A percentile compares a stretch with the other conserved stretches of the same genome.
Conservation (phyloP, 805 yeast genomes). For the Wickerhamomyces xylosicus region DNA sequence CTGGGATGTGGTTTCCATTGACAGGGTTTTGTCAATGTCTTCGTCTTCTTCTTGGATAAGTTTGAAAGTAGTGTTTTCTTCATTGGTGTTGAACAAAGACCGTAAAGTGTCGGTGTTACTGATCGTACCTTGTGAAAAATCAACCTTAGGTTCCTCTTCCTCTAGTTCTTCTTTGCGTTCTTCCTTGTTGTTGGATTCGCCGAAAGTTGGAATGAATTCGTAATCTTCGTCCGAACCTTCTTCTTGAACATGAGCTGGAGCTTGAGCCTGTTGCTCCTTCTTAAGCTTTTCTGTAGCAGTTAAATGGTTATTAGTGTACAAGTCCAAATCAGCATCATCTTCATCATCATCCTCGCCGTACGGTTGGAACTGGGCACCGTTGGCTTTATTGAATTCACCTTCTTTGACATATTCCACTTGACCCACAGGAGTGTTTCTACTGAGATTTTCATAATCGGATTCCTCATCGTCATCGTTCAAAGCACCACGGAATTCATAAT, state of each 20-base stretch:
- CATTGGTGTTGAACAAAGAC: constrained; percentile 41
- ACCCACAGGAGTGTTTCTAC: constrained; percentile 1
- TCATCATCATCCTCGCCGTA: constrained; percentile 14
- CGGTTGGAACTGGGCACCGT: constrained; percentile 6
- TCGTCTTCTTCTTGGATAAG: constrained; percentile 33
- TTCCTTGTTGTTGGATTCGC: constrained; percentile 10
- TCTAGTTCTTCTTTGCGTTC: not conserved
- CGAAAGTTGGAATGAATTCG: constrained; percentile 43
- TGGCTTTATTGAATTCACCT: constrained; percentile 16
- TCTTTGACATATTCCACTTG: constrained; percentile 20
- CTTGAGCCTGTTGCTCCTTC: constrained; percentile 15
- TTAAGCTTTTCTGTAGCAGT: constrained; percentile 7
- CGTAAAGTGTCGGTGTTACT: constrained; percentile 55
- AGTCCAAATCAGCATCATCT: constrained; percentile 1
- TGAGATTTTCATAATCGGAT: constrained; percentile 18
- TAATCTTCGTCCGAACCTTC: constrained; percentile 21
- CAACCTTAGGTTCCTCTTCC: constrained; percentile 4
- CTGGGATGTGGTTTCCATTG: constrained; percentile 10
- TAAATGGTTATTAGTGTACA: constrained; percentile 4
- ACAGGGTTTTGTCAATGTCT: constrained; percentile 32
- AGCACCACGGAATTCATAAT: constrained; percentile 35
- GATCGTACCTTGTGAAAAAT: constrained; percentile 15
- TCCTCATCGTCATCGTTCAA: constrained; percentile 22
- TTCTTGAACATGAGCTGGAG: constrained; percentile 15
- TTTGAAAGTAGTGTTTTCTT: constrained; percentile 27